Conservation (phyloP, 306 rosid species). For the Pachyrhizus erosus region DNA sequence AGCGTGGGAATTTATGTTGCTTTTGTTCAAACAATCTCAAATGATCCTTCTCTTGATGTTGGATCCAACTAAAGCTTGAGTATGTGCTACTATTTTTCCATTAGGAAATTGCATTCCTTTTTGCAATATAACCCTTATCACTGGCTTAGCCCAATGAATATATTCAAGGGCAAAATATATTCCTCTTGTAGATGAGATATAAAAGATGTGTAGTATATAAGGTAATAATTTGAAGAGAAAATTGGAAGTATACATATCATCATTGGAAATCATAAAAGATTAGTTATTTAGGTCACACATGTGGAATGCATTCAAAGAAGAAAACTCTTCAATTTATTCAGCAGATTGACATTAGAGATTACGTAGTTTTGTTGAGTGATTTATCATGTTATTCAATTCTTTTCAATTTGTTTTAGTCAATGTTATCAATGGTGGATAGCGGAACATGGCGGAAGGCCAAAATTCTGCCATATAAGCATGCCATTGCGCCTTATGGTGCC, state of each 20-base stretch:
- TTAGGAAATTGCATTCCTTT: neutral
- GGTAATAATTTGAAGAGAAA: slow-evolving; percentile 5
- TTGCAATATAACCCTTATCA: neutral
- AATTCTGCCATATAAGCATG: no score
- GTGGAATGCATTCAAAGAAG: neutral
- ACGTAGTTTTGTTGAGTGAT: slow-evolving; percentile 20
- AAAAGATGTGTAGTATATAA: neutral
- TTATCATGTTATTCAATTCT: slow-evolving; percentile 24
- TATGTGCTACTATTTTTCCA: slow-evolving; percentile 21
- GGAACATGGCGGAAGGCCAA: no score
- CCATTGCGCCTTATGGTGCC: no score
- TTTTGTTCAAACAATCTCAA: neutral
- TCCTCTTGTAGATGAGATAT: neutral
- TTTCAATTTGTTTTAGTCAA: slow-evolving; percentile 5
- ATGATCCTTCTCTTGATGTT: neutral
- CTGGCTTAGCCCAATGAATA: slow-evolving; percentile 16
- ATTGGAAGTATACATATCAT: neutral
- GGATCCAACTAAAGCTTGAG: slow-evolving; percentile 3
- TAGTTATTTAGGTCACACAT: neutral
- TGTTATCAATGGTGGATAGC: no score
- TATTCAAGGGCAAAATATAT: neutral
- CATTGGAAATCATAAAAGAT: neutral
- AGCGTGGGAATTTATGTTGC: neutral
- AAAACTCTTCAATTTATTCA: slow-evolving; percentile 22
- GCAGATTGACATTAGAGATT: slow-evolving; percentile 17